These are phyloP conservation scores for Suillus subaureus DNA, from an alignment of 768 basidiomycete species.

Conservation along the genomic window DNA sequence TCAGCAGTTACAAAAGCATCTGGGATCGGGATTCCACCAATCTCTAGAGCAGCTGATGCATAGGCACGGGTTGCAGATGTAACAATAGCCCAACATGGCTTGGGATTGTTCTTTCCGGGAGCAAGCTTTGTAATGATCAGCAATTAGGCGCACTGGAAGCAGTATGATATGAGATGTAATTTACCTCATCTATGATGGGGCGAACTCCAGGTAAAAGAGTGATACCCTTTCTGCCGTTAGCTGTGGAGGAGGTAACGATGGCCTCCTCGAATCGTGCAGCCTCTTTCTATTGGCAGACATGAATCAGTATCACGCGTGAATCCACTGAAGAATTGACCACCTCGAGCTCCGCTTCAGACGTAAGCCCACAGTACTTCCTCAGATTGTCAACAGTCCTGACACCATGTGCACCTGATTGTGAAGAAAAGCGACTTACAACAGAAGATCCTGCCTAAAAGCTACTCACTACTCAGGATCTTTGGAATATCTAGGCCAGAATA, in stretches of 20 bases:
- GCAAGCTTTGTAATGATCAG: constrained; percentile 28
- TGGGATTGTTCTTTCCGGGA: constrained; percentile 38
- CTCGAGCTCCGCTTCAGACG: constrained; percentile 68
- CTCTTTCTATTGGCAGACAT: constrained; percentile 49
- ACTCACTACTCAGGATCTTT: constrained; percentile 63
- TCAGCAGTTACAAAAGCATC: constrained; percentile 83
- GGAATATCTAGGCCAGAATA: constrained; percentile 69
- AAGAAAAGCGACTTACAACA: not conserved
- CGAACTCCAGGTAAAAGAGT: constrained; percentile 73
- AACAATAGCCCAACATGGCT: constrained; percentile 84
- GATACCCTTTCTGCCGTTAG: constrained; percentile 61
- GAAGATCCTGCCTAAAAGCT: constrained; percentile 12
- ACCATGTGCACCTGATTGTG: constrained; percentile 68
- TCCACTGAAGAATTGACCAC: constrained; percentile 37
- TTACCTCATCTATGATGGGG: constrained; percentile 58
- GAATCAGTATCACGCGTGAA: constrained; percentile 10
- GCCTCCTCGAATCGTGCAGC: constrained; percentile 79
- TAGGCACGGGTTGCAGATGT: constrained; percentile 83
- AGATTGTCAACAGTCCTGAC: constrained; percentile 85
- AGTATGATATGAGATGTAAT: not conserved
- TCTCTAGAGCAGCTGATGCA: constrained; percentile 68
- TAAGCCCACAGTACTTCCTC: constrained; percentile 66
- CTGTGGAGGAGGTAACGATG: constrained; percentile 62
- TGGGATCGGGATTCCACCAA: constrained; percentile 67
- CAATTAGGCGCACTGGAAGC: constrained; percentile 37